A percentile compares a stretch with the other conserved stretches of the same genome.
Conservation (phyloP, 1,284 basidiomycete genomes). For the Limonomyces culmigenus region DNA sequence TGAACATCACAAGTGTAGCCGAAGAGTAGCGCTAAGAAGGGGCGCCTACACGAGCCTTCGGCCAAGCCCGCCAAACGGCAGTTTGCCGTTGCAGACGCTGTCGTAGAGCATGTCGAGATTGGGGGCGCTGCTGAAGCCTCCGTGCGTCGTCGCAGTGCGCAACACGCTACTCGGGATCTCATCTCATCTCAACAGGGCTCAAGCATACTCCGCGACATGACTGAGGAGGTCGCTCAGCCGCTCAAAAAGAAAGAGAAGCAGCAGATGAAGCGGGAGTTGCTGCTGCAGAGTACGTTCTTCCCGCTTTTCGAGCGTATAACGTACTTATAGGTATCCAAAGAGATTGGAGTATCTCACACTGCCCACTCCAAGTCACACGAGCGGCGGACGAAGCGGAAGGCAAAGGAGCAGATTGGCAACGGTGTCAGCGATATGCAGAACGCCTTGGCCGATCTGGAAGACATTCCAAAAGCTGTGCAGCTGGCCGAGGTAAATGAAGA, state of each 20-base stretch:
- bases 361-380: conserved; percentile 61
- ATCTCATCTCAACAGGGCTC: conserved; percentile 21
- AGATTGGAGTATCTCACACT: conserved; percentile 34
- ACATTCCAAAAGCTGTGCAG: conserved; percentile 10
- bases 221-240: conserved; percentile 11
- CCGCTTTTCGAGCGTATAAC: neutral
- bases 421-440: conserved; percentile 38
- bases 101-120: conserved; percentile 28
- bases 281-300: conserved; percentile 37
- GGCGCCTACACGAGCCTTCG: conserved; percentile 38
- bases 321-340: conserved; percentile 11
- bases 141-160: conserved; percentile 11
- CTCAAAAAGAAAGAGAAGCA: conserved; percentile 58
- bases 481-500: conserved; percentile 7
- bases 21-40: too few relatives aligned
- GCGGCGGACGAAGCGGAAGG: conserved; percentile 54
- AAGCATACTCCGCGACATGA: conserved; percentile 19
- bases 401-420: conserved; percentile 48
- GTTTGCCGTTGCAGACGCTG: conserved; percentile 30
- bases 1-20: too few relatives aligned
- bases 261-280: conserved; percentile 45
- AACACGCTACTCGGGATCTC: neutral
- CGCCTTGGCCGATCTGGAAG: conserved; percentile 27
- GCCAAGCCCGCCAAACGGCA: conserved; percentile 28
- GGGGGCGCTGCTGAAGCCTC: conserved; percentile 20